A percentile compares a stretch with the other conserved stretches of the same genome.
Conservation (phyloP, 2,329 filamentous ascomycete genomes). For the Botrytis deweyae region DNA sequence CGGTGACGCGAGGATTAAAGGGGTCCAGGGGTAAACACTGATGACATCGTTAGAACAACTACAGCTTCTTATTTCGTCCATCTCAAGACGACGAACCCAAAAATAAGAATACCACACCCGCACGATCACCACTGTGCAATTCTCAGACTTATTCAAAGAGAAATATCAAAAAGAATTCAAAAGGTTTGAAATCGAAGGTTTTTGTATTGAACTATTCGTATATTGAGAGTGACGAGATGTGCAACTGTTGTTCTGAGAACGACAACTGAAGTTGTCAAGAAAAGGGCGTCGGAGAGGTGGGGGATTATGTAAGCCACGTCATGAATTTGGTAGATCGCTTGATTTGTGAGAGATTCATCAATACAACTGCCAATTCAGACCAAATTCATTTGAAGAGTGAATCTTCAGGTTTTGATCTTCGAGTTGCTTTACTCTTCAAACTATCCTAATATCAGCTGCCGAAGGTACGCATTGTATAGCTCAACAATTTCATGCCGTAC, state of each 20-base stretch:
- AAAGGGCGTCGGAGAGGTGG: not conserved
- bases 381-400: too few species aligned
- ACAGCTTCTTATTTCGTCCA: not conserved
- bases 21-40: conserved; percentile 8
- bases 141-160: not conserved
- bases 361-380: not conserved
- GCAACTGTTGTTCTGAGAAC: conserved; percentile 24
- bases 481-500: not conserved
- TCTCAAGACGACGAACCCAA: not conserved
- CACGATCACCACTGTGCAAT: not conserved
- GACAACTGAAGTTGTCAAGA: conserved; percentile 16
- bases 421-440: not conserved
- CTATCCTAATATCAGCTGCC: not conserved
- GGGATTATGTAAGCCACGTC: not conserved
- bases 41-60: conserved; percentile 13
- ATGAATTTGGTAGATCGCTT: not conserved
- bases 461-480: too few species aligned
- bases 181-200: not conserved
- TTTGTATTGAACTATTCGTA: not conserved
- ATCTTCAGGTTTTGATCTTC: not conserved
- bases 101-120: not conserved
- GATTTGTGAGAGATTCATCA: not conserved
- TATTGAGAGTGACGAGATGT: conserved; percentile 21
- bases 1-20: conserved; percentile 14
- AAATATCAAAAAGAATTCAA: conserved; percentile 6